These are phyloP conservation scores for Aspergillus heteromorphus DNA, from an alignment of 495 filamentous ascomycete species.

Conservation along the genomic window DNA sequence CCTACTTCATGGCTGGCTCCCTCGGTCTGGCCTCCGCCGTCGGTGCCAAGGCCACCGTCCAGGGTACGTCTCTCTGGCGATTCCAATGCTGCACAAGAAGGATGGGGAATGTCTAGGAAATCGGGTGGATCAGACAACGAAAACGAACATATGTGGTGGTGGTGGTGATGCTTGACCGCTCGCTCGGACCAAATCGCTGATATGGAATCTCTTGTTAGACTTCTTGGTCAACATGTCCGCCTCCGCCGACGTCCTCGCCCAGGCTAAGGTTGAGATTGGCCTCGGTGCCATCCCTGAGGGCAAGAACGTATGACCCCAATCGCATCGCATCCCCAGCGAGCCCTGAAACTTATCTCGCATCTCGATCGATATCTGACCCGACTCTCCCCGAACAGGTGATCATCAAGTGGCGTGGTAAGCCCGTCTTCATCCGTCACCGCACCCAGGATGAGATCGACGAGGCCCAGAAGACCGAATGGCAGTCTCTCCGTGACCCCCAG, in stretches of 20 bases:
- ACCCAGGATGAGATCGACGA: conserved; percentile 81
- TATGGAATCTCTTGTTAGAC: conserved; percentile 52
- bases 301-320: conserved; percentile 77
- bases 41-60: conserved; percentile 93
- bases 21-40: conserved; percentile 86
- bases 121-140: background rate
- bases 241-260: conserved; percentile 95
- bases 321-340: background rate
- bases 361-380: conserved; percentile 6
- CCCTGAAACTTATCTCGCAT: background rate
- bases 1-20: conserved; percentile 97
- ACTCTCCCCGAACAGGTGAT: conserved; percentile 62
- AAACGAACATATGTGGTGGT: background rate
- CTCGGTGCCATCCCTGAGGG: conserved; percentile 89
- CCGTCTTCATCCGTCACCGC: conserved; percentile 99
- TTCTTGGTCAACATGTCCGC: conserved; percentile 99
- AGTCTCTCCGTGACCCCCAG: conserved; percentile 83
- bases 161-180: background rate
- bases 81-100: background rate
- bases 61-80: conserved; percentile 60
- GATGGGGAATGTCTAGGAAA: background rate
- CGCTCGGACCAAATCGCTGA: conserved; percentile 14
- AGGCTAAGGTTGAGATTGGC: conserved; percentile 99
- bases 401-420: conserved; percentile 99
- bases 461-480: conserved; percentile 71